A percentile compares a stretch with the other conserved stretches of the same genome.
phyloP scores from a whole-genome alignment of 495 filamentous ascomycete species.

The Amniculicola lignicola region DNA sequence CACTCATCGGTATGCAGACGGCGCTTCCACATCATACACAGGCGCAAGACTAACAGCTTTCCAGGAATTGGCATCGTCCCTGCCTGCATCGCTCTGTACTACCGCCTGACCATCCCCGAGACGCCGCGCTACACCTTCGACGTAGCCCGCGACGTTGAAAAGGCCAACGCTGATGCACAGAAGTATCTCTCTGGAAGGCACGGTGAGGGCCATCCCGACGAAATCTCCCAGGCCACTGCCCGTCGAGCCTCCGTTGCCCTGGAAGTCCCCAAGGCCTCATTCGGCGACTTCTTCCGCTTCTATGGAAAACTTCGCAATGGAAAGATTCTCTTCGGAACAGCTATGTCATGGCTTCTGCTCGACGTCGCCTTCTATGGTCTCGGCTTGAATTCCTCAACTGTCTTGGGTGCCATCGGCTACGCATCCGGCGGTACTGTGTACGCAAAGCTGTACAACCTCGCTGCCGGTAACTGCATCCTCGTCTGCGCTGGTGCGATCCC shows the following conservation, averaged over 20 bases:
- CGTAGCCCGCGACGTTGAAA: constrained; percentile 66
- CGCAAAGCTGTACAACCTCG: constrained; percentile 63
- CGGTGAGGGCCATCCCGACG: constrained; percentile 59
- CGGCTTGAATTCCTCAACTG: constrained; percentile 61
- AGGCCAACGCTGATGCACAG: constrained; percentile 63
- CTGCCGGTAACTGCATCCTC: constrained; percentile 71
- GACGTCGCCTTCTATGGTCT: constrained; percentile 79
- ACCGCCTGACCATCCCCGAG: constrained; percentile 85
- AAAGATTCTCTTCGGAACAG: constrained; percentile 69
- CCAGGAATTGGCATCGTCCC: constrained; percentile 67
- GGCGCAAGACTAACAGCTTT: neutral
- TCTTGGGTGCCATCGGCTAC: constrained; percentile 67
- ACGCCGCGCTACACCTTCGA: constrained; percentile 83
- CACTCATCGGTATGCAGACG: constrained; percentile 57
- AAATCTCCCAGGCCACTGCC: constrained; percentile 53
- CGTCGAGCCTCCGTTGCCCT: constrained; percentile 49
- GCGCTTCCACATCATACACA: neutral
- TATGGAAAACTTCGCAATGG: constrained; percentile 66
- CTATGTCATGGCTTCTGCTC: constrained; percentile 76
- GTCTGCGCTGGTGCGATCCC: constrained; percentile 72
- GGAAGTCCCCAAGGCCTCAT: constrained; percentile 60
- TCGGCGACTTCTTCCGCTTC: constrained; percentile 61
- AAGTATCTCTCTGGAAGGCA: constrained; percentile 41
- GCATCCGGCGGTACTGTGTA: constrained; percentile 56
- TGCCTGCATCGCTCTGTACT: constrained; percentile 73